Evolutionary conservation across 2,329 filamentous ascomycete species (phyloP).

Genomic region (Magnaporthiopsis poae): DNA sequence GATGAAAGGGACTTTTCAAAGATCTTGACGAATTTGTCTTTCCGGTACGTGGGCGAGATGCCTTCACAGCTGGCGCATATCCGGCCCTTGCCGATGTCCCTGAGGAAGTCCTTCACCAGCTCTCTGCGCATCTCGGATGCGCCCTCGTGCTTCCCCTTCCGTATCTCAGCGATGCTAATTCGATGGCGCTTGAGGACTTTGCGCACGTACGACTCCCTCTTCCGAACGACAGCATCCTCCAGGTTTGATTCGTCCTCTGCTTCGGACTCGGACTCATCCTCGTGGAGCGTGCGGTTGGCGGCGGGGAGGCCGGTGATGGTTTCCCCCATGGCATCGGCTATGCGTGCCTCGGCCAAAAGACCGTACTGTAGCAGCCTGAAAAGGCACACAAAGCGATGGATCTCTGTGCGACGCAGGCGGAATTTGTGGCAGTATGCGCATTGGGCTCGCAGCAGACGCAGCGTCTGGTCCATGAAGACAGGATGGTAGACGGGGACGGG

Average conservation of each 20-base stretch:
- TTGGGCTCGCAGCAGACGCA: conserved; percentile 73
- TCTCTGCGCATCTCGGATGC: conserved; percentile 65
- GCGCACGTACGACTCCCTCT: conserved; percentile 59
- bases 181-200: conserved; percentile 55
- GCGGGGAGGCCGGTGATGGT: conserved; percentile 35
- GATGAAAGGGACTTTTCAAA: conserved; percentile 70
- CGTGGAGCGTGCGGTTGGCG: conserved; percentile 29
- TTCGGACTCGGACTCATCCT: conserved; percentile 36
- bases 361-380: conserved; percentile 78
- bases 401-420: conserved; percentile 63
- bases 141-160: conserved; percentile 69
- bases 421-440: conserved; percentile 87
- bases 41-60: conserved; percentile 73
- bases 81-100: conserved; percentile 57
- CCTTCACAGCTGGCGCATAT: conserved; percentile 59
- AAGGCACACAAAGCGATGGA: conserved; percentile 75
- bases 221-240: conserved; percentile 43
- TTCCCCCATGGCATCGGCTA: conserved; percentile 44
- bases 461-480: conserved; percentile 87
- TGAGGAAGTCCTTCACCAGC: conserved; percentile 73
- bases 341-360: conserved; percentile 58
- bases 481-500: conserved; percentile 90
- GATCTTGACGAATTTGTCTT: conserved; percentile 85
- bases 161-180: conserved; percentile 36
- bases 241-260: conserved; percentile 51